Evolutionary conservation across 1,284 basidiomycete genomes (phyloP), one percentile per base, ranked within the genome.

Genomic region (Chalciporus sp.): DNA sequence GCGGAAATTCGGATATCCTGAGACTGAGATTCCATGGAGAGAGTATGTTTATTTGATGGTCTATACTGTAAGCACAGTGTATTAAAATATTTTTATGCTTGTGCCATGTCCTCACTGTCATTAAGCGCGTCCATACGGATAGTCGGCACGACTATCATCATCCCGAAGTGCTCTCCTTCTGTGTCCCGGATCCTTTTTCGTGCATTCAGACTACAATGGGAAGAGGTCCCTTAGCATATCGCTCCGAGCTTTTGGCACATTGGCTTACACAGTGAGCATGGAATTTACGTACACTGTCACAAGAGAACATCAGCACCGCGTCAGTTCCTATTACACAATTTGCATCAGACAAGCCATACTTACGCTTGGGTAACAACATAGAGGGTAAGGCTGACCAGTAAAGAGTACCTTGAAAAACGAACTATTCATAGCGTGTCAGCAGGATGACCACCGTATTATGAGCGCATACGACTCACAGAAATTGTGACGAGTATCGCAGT

Each of bases 191-290:
- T 41, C 3, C 37, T 46, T 23, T 46, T 51, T n/a, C 49, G 49
- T 20, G 49, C 49, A 19, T 51, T 51, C 42, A 51, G 20, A 16
- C 33, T 35, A 35, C 14, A n/a, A 35, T 12, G n/a, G 4, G 12
- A 5, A 16, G 10, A 8, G 14, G 16, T n/a, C n/a, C n/a, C n/a
- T n/a, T n/a, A n/a, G n/a, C n/a, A n/a, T n/a, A n/a, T n/a, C n/a
- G 3, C 12, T 35, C 33, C 9, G 31, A 35, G 8, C 16, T 6
- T 4, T n/a, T 35, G 8, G n/a, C 7, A 7, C n/a, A n/a, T n/a
- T n/a, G n/a, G 16, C 49, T 40, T 26, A 44, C 49, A 51, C 49
- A 7, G 49, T 33, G 7, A 51, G n/a, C 49, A 51, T 51, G 6
- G 49, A 51, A 11, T 44, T 51, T 8, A 40, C 42, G 16, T 51